Percentiles rank a stretch among this genome's conserved stretches.
Evolutionary conservation across 106 monocot genomes (phyloP).

Genomic region (Triglochin maritima): DNA sequence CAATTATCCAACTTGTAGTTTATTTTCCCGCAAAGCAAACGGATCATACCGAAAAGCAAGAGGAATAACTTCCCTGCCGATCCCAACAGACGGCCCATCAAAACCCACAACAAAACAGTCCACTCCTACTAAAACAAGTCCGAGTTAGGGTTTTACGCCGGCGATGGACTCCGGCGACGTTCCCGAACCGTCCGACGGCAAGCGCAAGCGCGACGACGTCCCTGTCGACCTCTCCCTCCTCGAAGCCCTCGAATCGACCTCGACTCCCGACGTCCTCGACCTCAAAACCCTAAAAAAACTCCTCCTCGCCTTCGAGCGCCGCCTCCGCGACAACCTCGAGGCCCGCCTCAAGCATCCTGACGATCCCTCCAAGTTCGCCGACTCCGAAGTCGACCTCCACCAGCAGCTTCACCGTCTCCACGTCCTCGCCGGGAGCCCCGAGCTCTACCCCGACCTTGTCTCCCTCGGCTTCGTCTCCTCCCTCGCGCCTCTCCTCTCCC

Average conservation of each 20-base stretch:
- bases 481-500: slow-evolving; percentile 56
- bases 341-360: slow-evolving; percentile 86
- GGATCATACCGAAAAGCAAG: too few relatives aligned
- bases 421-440: slow-evolving; percentile 73
- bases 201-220: slow-evolving; percentile 26
- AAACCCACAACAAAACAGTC: too few relatives aligned
- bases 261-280: slow-evolving; percentile 60
- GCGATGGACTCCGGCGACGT: slow-evolving; percentile 1
- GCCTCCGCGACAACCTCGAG: slow-evolving; percentile 88
- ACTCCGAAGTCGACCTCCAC: slow-evolving; percentile 94
- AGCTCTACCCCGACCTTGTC: slow-evolving; percentile 86
- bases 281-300: slow-evolving; percentile 64
- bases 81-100: too few relatives aligned
- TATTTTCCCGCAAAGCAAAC: too few relatives aligned
- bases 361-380: slow-evolving; percentile 73
- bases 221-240: slow-evolving; percentile 73
- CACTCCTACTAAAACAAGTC: too few relatives aligned
- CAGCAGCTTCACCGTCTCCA: slow-evolving; percentile 59
- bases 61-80: too few relatives aligned
- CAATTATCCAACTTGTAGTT: too few relatives aligned
- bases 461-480: slow-evolving; percentile 58
- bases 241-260: slow-evolving; percentile 63
- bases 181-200: neutral
- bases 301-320: slow-evolving; percentile 91
- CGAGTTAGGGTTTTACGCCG: neutral